Percentiles rank a stretch among this genome's conserved stretches.
phyloP scores from a whole-genome alignment of 2,329 filamentous ascomycete genomes.

The Seiridium unicorne region DNA sequence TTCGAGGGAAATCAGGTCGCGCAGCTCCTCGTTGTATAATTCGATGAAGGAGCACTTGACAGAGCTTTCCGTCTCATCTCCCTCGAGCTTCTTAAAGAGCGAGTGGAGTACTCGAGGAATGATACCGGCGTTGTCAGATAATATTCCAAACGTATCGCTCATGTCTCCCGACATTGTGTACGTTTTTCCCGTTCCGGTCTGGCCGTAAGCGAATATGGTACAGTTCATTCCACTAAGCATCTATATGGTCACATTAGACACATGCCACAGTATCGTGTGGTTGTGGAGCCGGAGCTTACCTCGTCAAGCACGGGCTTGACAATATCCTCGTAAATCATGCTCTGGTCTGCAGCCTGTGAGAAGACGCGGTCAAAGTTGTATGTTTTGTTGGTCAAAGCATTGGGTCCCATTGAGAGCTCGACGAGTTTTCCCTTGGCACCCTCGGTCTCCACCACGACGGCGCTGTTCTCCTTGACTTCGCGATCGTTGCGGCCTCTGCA shows the following conservation, averaged over 20 bases:
- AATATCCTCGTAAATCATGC: conserved; percentile 92
- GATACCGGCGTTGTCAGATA: conserved; percentile 91
- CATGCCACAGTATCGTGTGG: neutral
- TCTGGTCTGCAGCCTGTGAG: conserved; percentile 89
- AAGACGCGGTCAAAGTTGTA: conserved; percentile 98
- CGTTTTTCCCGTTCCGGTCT: conserved; percentile 97
- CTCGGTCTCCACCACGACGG: conserved; percentile 84
- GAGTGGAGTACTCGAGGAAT: conserved; percentile 88
- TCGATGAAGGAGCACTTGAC: conserved; percentile 99
- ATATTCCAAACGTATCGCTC: conserved; percentile 77
- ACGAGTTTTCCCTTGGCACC: conserved; percentile 84
- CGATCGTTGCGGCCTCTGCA: conserved; percentile 91
- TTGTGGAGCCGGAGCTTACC: conserved; percentile 45
- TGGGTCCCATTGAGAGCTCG: conserved; percentile 88
- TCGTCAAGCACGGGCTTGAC: conserved; percentile 91
- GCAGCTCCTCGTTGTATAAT: conserved; percentile 95
- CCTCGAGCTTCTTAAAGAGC: conserved; percentile 81
- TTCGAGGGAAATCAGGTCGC: conserved; percentile 81
- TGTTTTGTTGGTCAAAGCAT: conserved; percentile 89
- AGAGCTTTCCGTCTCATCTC: conserved; percentile 75
- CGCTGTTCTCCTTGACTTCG: conserved; percentile 91
- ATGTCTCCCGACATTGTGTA: conserved; percentile 99
- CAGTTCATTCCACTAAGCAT: conserved; percentile 96
- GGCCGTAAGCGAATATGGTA: conserved; percentile 97
- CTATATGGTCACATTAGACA: conserved; percentile 39